Evolutionary conservation across 192 early-diverging fungal species (phyloP).

Genomic region (Entophlyctis luteolus): DNA sequence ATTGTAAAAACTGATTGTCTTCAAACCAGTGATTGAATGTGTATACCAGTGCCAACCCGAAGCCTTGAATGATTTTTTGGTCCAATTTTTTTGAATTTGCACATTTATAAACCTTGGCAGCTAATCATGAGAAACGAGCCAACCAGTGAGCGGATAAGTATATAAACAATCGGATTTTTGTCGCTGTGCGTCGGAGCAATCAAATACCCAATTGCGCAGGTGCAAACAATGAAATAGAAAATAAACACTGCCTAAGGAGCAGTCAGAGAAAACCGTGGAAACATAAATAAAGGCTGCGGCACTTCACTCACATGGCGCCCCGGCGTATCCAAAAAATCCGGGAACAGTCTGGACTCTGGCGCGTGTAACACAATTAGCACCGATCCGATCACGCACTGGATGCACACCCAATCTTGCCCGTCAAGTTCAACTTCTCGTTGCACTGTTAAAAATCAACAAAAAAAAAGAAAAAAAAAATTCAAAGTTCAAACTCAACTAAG

Average conservation of each 20-base stretch:
- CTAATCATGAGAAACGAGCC: constrained; percentile 60
- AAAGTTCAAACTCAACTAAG: constrained; percentile 54
- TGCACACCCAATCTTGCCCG: constrained; percentile 62
- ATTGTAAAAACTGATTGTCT: constrained; percentile 60
- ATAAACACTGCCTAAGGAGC: constrained; percentile 41
- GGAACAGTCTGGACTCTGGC: constrained; percentile 47
- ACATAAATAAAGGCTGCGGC: background rate
- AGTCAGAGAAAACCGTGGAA: background rate
- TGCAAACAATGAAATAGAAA: constrained; percentile 46
- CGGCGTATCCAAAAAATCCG: constrained; percentile 48
- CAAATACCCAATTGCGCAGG: constrained; percentile 31
- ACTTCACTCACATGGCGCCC: constrained; percentile 34
- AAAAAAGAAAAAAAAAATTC: background rate
- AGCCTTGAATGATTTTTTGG: constrained; percentile 30
- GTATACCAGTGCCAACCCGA: constrained; percentile 56
- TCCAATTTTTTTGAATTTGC: background rate
- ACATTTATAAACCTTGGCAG: constrained; percentile 47
- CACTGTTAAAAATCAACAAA: constrained; percentile 47
- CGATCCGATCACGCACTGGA: constrained; percentile 57
- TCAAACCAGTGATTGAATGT: constrained; percentile 37
- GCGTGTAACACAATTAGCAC: constrained; percentile 49
- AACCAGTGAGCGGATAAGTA: constrained; percentile 49
- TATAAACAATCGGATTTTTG: constrained; percentile 49
- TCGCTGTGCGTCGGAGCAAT: constrained; percentile 57
- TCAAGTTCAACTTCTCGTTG: constrained; percentile 54